Evolutionary conservation across 352 stramenopile genomes (phyloP).

Genomic region (Pseudoperonospora humuli): DNA sequence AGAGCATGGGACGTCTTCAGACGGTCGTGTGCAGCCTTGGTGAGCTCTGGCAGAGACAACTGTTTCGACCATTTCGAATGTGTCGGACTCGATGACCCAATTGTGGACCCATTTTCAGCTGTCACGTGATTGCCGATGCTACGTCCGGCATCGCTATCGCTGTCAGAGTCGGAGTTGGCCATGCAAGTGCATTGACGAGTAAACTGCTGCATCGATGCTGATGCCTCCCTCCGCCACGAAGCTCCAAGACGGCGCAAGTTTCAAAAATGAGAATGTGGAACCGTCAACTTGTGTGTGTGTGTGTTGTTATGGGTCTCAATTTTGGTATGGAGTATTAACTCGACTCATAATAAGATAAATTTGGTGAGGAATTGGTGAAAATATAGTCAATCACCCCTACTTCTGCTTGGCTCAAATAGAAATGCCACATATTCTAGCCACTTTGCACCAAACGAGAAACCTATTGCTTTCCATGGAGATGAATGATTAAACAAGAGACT

Average conservation of each 20-base stretch:
- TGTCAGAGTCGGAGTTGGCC: conserved; percentile 63
- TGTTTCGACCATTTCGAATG: conserved; percentile 17
- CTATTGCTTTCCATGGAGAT: too few species aligned
- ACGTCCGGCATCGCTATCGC: conserved; percentile 21
- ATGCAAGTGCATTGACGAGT: conserved; percentile 62
- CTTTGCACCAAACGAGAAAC: too few species aligned
- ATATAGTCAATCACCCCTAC: too few species aligned
- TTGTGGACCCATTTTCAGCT: background rate
- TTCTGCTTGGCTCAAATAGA: too few species aligned
- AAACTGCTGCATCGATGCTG: conserved; percentile 9
- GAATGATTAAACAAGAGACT: too few species aligned
- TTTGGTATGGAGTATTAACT: too few species aligned
- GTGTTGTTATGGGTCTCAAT: too few species aligned
- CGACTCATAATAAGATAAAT: too few species aligned
- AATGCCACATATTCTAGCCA: too few species aligned
- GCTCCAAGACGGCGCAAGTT: too few species aligned
- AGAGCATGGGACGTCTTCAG: conserved; percentile 61
- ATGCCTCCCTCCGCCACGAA: too few species aligned
- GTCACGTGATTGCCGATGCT: background rate
- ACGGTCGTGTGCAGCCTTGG: conserved; percentile 35
- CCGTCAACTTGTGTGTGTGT: conserved; percentile 5
- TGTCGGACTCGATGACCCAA: background rate
- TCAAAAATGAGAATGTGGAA: conserved; percentile 4
- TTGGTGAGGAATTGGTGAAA: too few species aligned
- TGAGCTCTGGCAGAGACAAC: conserved; percentile 27